Evolutionary conservation across 2,329 filamentous ascomycete species (phyloP), one percentile per base, ranked within the genome.

Genomic region (Cercospora berteroae): DNA sequence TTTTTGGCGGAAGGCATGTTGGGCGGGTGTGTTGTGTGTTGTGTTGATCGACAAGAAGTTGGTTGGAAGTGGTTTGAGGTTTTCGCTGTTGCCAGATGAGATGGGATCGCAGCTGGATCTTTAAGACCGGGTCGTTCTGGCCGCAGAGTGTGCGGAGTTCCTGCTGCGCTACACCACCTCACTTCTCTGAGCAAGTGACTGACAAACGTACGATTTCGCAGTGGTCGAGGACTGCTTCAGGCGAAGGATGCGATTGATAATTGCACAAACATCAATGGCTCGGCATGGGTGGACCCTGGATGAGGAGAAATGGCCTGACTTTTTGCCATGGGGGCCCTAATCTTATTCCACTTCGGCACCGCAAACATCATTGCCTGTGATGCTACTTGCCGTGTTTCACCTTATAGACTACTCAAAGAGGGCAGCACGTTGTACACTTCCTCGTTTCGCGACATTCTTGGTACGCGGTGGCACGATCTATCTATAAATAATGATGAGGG

Each of bases 1-100:
- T 63, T 65, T 44, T 67, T 69, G 71, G 71, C 65, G n/a, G 75
- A 77, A 64, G 75, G 74, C 77, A 79, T 78, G 61, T 67, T 74
- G 68, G 39, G 55, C 25, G 27, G 29, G 29, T n/a, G 33, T 29
- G 7, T 16, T 56, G 50, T 29, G 20, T 60, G 58, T 60, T 5
- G 7, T 27, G 25, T 23, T 13, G 20, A 13, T 13, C 20, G 23
- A 56, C 6, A 20, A 13, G 55, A 13, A 31, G 55, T 18, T 33
- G 8, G n/a, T 18, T 20, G 55, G 27, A 23, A 33, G n/a, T 20
- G 27, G n/a, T 39, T 61, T 20, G 59, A 50, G 42, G 39, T 31
- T 61, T 31, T 23, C 29, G 39, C 39, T 55, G 6, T 25, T 55
- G 48, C 23, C n/a, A 3, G 23, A n/a, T 23, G 48, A 27, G 23